Evolutionary conservation across 305 asterid species (phyloP), one percentile per base, ranked within the genome.

Genomic region (Euphrasia arctica): DNA sequence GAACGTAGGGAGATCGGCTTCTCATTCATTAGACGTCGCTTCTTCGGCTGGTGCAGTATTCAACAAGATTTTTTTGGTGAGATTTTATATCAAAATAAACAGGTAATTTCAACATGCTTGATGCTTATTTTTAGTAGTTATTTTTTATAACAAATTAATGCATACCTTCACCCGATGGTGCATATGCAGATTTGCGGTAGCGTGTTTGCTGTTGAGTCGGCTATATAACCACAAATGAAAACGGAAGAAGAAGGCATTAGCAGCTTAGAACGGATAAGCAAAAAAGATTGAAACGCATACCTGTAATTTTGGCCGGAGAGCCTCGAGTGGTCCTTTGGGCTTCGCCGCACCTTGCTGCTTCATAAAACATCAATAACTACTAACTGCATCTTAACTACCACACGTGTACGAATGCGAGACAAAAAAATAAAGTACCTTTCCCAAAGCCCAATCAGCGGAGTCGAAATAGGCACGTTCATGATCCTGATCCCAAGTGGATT

Each of bases 241-340:
- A 75, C 47, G 62, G 34, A 64, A 50, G 39, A 64, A 65, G 39
- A 64, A 65, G 31, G 48, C 5, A 5, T 15, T 69, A 39, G 2
- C 45, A 39, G 2, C 51, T 70, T 65, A 67, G 63, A 56, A 63
- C 72, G 59, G 36, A 54, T 31, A 11, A 11, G 11, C 45, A 39
- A 22, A 39, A 22, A 52, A 15, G 43, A 60, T 5, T 7, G 39
- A 15, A 43, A 92, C 45, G 9, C 45, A 2, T 39, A 39, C 98
- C 97, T 92, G 98, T 74, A 92, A 79, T 74, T 92, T 92, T 48
- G 97, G 98, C 75, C 95, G 85, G 62, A 92, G 95, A 64, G 98
- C 98, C 83, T 92, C 95, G 29, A 89, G 91, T 65, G 97, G 96
- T 72, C 98, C 97, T 82, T 92, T 89, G 73, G 98, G 98, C 84